Conservation (phyloP, 495 filamentous ascomycete species). For the Penicillium steckii region DNA sequence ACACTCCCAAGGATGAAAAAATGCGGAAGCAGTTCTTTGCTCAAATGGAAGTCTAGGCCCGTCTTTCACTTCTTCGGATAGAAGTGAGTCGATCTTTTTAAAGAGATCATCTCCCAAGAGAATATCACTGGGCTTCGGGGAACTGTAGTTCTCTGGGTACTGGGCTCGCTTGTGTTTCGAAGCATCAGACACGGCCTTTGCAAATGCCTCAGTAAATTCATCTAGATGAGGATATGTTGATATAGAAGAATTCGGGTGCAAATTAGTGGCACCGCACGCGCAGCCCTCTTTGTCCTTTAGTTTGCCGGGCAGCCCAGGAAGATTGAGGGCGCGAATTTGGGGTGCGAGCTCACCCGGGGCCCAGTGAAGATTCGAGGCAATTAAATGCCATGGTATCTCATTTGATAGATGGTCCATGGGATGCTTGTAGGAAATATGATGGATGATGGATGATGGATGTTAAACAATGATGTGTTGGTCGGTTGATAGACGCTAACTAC, state of each 20-base stretch:
- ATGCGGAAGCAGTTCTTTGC: slow-evolving; percentile 5
- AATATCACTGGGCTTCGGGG: slow-evolving; percentile 5
- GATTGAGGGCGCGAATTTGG: slow-evolving; percentile 2
- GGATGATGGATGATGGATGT: too few relatives aligned
- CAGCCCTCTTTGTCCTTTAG: slow-evolving; percentile 4
- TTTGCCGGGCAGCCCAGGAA: slow-evolving; percentile 7
- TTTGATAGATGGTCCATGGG: slow-evolving; percentile 1
- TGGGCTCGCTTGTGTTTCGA: slow-evolving; percentile 9
- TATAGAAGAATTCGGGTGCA: slow-evolving; percentile 2
- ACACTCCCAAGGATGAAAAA: slow-evolving; percentile 4
- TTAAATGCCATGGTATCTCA: slow-evolving; percentile 6
- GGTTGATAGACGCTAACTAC: too few relatives aligned
- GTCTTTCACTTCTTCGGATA: not conserved
- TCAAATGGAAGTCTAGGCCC: slow-evolving; percentile 3
- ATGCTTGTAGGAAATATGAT: too few relatives aligned
- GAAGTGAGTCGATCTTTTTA: slow-evolving; percentile 1
- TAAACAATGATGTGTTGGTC: too few relatives aligned
- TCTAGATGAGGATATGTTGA: not conserved
- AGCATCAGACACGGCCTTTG: slow-evolving; percentile 3
- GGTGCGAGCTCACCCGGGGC: slow-evolving; percentile 3
- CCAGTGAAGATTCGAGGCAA: slow-evolving; percentile 7
- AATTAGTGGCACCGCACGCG: slow-evolving; percentile 6
- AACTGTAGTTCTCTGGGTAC: slow-evolving; percentile 5
- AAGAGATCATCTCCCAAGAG: slow-evolving; percentile 3
- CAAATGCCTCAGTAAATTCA: slow-evolving; percentile 4